Evolutionary conservation across 2,329 filamentous ascomycete species (phyloP).

Genomic region (Sarocladium brachiariae): DNA sequence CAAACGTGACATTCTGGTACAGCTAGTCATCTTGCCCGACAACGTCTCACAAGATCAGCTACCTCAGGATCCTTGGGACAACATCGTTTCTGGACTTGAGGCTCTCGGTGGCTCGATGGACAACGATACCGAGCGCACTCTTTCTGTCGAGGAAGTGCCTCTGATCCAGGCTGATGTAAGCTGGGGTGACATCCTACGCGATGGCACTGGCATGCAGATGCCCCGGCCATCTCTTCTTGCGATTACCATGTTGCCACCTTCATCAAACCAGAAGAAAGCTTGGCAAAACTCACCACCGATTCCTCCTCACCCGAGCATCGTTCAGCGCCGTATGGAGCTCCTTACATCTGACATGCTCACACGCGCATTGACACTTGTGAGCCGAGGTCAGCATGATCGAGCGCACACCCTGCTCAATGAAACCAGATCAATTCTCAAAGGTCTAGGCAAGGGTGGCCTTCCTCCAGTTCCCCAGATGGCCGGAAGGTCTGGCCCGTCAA

Average conservation of each 20-base stretch:
- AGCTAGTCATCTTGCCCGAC: conserved; percentile 87
- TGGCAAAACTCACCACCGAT: conserved; percentile 70
- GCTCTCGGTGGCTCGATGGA: conserved; percentile 84
- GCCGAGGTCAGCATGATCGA: conserved; percentile 85
- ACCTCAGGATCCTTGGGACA: conserved; percentile 94
- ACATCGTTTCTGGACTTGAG: conserved; percentile 90
- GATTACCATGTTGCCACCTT: conserved; percentile 85
- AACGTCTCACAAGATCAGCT: conserved; percentile 74
- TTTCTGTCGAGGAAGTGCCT: conserved; percentile 90
- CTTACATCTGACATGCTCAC: conserved; percentile 98
- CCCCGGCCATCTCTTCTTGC: conserved; percentile 85
- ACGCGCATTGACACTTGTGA: conserved; percentile 81
- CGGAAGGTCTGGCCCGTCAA: conserved; percentile 38
- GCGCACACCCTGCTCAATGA: conserved; percentile 89
- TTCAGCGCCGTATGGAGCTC: conserved; percentile 95
- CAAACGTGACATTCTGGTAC: conserved; percentile 87
- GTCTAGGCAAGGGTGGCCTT: conserved; percentile 87
- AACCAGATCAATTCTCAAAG: conserved; percentile 91
- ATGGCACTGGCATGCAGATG: conserved; percentile 78
- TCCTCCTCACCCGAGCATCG: conserved; percentile 88
- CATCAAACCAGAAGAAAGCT: conserved; percentile 55
- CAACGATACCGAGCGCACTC: conserved; percentile 71
- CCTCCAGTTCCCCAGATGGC: conserved; percentile 71
- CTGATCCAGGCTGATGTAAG: conserved; percentile 90
- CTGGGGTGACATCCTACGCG: conserved; percentile 88